phyloP scores from a whole-genome alignment of 768 basidiomycete genomes.

The Russula foetens region DNA sequence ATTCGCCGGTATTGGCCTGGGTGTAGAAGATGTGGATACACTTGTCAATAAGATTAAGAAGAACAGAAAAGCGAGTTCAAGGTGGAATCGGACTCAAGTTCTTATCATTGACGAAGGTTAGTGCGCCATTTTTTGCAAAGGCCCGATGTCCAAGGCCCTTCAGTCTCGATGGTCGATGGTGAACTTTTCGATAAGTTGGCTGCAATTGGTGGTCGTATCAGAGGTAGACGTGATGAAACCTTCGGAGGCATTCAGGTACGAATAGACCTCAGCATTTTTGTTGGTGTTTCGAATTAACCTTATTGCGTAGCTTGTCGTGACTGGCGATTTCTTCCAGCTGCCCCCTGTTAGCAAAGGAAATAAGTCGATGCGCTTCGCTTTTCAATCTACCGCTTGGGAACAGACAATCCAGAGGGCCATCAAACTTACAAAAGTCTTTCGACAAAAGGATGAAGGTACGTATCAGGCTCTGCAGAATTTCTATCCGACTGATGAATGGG shows the following conservation, averaged over 20 bases:
- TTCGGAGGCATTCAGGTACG: slow-evolving; percentile 92
- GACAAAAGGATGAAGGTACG: slow-evolving; percentile 83
- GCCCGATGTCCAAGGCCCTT: neutral
- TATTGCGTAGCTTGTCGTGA: slow-evolving; percentile 63
- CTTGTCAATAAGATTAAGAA: slow-evolving; percentile 61
- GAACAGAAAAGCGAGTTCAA: slow-evolving; percentile 73
- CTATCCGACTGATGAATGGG: slow-evolving; percentile 2
- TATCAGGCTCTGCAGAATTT: slow-evolving; percentile 20
- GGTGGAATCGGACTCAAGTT: slow-evolving; percentile 83
- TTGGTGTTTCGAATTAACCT: neutral
- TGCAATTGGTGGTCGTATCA: slow-evolving; percentile 53
- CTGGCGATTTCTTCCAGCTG: slow-evolving; percentile 97
- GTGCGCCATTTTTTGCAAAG: slow-evolving; percentile 11
- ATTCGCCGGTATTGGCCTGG: slow-evolving; percentile 90
- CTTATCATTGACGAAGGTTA: slow-evolving; percentile 77
- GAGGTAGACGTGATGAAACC: slow-evolving; percentile 48
- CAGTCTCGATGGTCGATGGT: slow-evolving; percentile 97
- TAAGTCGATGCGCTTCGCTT: slow-evolving; percentile 73
- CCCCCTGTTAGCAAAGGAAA: slow-evolving; percentile 76
- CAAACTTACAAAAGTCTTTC: slow-evolving; percentile 92
- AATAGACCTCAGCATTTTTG: neutral
- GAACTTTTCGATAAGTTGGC: slow-evolving; percentile 88
- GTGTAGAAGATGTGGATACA: slow-evolving; percentile 51
- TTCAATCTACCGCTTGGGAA: slow-evolving; percentile 79
- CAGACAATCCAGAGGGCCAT: slow-evolving; percentile 71